Evolutionary conservation across 2,329 filamentous ascomycete species (phyloP), one percentile per base, ranked within the genome.

Genomic region (Penicillium palitans): DNA sequence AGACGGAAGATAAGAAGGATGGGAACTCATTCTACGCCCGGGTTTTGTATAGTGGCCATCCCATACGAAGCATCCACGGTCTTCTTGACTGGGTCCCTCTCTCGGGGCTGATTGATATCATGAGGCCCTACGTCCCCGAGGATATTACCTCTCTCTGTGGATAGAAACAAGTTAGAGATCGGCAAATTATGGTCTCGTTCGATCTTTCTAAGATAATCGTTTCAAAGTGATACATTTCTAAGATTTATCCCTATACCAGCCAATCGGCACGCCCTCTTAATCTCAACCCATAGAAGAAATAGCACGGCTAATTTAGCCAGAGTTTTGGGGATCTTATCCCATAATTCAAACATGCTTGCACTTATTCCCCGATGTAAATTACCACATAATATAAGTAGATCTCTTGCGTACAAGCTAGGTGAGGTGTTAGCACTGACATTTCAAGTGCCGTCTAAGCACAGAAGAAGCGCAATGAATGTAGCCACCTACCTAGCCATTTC

Each of bases 1-100:
- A 67, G 41, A 59, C 55, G 1, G 29, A 61, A 7, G 53, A 7
- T 1, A 19, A 53, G 1, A 35, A 7, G 2, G 40, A 62, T 29
- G 13, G 25, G 1, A 33, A 49, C 1, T 37, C 39, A 0, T 56
- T 66, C 9, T 73, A 68, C 49, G 69, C 66, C 5, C 66, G 71
- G 2, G 70, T 73, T 2, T 31, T 74, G 13, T 73, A 74, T 44
- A 72, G 71, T 27, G 70, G 71, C 12, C 65, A 67, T 3, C 62
- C 70, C 1, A 55, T 74, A 5, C 56, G 70, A 49, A 72, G 66
- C 1, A 65, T 72, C 2, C 69, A 73, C 21, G 71, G 71, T 0
- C 53, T 58, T 1, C 57, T 74, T 31, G 71, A 73, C 15, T 74
- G 71, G 71, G 57, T 73, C 17, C 58, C 66, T 1, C 55, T 74